These are phyloP conservation scores for Aristolochia contorta DNA, from an alignment of 164 flowering plant genomes.

Conservation along the genomic window DNA sequence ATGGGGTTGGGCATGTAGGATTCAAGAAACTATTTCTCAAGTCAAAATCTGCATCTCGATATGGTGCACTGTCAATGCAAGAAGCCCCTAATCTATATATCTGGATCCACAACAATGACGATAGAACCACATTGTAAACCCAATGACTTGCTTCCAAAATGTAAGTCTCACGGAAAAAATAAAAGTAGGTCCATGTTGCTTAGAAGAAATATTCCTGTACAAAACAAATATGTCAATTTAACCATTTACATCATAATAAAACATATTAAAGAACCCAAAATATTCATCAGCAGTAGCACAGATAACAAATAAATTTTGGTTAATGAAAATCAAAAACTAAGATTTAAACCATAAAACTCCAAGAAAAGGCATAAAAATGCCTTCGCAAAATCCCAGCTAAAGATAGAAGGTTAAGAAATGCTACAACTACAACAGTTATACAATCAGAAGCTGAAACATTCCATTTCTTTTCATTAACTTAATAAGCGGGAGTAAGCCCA, in stretches of 20 bases:
- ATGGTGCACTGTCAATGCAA: slow-evolving; percentile 26
- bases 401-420: no score
- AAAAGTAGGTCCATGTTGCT: slow-evolving; percentile 27
- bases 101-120: slow-evolving; percentile 84
- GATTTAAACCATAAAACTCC: no score
- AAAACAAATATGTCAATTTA: neutral
- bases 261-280: no score
- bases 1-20: slow-evolving; percentile 43
- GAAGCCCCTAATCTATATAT: slow-evolving; percentile 83
- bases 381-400: no score
- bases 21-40: slow-evolving; percentile 64
- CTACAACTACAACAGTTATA: no score
- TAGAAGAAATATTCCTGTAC: slow-evolving; percentile 62
- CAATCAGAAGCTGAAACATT: no score
- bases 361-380: no score
- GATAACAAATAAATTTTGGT: neutral
- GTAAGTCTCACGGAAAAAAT: slow-evolving; percentile 62
- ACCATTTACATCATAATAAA: no score
- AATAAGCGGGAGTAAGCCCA: no score
- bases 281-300: no score
- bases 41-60: slow-evolving; percentile 55
- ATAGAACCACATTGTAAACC: slow-evolving; percentile 54
- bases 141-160: slow-evolving; percentile 64
- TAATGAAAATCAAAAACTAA: no score
- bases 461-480: no score